These are phyloP conservation scores for Nannochloris sp. DNA, from an alignment of 139 green algal genomes.

Conservation along the genomic window DNA sequence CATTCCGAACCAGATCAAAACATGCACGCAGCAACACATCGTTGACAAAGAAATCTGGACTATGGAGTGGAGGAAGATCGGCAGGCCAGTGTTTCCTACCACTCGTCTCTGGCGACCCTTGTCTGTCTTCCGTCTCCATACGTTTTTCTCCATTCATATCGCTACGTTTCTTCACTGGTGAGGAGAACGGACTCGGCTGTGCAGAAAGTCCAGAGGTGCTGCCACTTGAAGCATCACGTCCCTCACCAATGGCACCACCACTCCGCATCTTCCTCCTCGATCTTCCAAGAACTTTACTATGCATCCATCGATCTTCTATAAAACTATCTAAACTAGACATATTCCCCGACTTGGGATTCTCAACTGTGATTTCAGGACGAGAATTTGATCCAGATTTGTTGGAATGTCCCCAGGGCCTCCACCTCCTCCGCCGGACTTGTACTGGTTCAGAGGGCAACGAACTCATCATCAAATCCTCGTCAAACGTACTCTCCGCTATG, in stretches of 20 bases:
- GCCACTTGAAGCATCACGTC: background rate
- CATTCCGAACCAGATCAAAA: slow-evolving; percentile 41
- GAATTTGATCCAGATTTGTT: background rate
- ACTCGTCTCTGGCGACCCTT: background rate
- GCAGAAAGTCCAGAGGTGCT: background rate
- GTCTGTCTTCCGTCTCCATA: background rate
- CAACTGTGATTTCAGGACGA: background rate
- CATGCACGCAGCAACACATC: slow-evolving; percentile 24
- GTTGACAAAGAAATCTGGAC: slow-evolving; percentile 33
- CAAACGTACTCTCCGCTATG: slow-evolving; percentile 3
- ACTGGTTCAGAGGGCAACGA: background rate
- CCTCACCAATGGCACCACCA: background rate
- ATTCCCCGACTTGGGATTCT: background rate
- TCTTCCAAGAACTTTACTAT: background rate
- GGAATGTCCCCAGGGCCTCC: background rate
- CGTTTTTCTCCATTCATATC: background rate
- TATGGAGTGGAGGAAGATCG: slow-evolving; percentile 8
- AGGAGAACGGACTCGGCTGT: background rate
- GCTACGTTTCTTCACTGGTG: background rate
- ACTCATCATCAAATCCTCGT: background rate
- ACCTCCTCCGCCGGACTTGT: background rate
- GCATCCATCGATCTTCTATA: slow-evolving; percentile 9
- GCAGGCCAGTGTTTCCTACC: background rate
- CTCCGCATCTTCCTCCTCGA: background rate
- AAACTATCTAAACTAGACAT: slow-evolving; percentile 12